Base-by-base conservation (phyloP, 768 basidiomycete genomes). In the Mycena olivaceomarginata region DNA sequence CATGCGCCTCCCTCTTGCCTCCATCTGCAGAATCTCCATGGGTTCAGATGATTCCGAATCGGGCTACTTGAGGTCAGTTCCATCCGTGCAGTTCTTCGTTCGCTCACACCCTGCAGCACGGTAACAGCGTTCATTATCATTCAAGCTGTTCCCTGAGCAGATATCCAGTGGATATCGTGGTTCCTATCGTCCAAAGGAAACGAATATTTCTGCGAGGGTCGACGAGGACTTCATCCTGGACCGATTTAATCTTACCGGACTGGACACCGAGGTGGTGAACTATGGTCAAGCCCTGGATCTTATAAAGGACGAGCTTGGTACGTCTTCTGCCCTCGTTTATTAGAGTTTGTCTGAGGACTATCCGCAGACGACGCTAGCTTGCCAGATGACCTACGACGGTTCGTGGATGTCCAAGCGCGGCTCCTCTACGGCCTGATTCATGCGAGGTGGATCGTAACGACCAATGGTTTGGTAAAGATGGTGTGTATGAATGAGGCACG, bases 111-210 rank as follows among this genome's bases (percentile, higher is more conserved):
- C n/a, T n/a, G n/a, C n/a, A n/a, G n/a, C n/a, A n/a, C n/a, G n/a
- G n/a, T n/a, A n/a, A n/a, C n/a, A n/a, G n/a, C n/a, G n/a, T n/a
- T n/a, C n/a, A n/a, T n/a, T n/a, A n/a, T n/a, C n/a, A n/a, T n/a
- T n/a, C n/a, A n/a, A n/a, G n/a, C n/a, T n/a, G n/a, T n/a, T n/a
- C n/a, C n/a, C n/a, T n/a, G n/a, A n/a, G n/a, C n/a, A n/a, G n/a
- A n/a, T n/a, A n/a, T n/a, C n/a, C 79, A 98, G 96, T 99, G 97
- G 97, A 98, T 98, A 80, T 97, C 97, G 5, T 99, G 97, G 97
- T 98, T 99, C 82, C 89, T 99, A 5, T 96, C 96, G 31, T 97
- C 97, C 25, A 98, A 98, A 85, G 98, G 98, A 72, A 99, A 99
- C 84, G 98, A 99, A 88, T 99, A 99, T 88, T 99, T 99, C 82